These are phyloP conservation scores for Thalassiosira hispida DNA, from an alignment of 352 stramenopile species.

Conservation along the genomic window DNA sequence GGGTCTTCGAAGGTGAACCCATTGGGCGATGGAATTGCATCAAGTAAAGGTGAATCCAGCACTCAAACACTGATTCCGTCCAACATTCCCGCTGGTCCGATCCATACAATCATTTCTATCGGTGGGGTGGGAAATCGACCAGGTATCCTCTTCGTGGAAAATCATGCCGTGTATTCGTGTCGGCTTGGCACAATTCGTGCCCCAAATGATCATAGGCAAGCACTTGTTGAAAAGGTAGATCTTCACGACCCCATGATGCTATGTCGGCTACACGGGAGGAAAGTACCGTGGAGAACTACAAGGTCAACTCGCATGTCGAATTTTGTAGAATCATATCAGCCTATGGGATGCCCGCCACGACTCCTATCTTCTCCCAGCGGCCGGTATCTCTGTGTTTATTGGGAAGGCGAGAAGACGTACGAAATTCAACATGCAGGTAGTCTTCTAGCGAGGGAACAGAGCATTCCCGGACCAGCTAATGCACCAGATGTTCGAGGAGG, in stretches of 20 bases:
- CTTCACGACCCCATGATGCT: constrained; percentile 60
- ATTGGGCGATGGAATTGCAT: constrained; percentile 10
- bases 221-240: constrained; percentile 62
- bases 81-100: constrained; percentile 16
- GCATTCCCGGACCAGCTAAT: constrained; percentile 5
- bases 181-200: constrained; percentile 22
- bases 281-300: constrained; percentile 13
- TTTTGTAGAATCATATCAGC: constrained; percentile 51
- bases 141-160: constrained; percentile 47
- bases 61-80: constrained; percentile 5
- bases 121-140: constrained; percentile 46
- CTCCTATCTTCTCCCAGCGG: constrained; percentile 68
- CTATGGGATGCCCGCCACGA: constrained; percentile 48
- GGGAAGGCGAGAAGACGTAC: constrained; percentile 65
- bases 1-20: constrained; percentile 19
- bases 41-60: constrained; percentile 4
- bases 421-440: constrained; percentile 75
- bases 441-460: constrained; percentile 60
- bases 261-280: constrained; percentile 41
- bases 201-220: constrained; percentile 36
- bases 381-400: constrained; percentile 73
- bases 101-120: constrained; percentile 54
- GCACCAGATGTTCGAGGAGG: constrained; percentile 10
- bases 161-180: constrained; percentile 42
- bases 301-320: constrained; percentile 36